Conservation (phyloP, 257 asterid species). For the Solanum piurae region DNA sequence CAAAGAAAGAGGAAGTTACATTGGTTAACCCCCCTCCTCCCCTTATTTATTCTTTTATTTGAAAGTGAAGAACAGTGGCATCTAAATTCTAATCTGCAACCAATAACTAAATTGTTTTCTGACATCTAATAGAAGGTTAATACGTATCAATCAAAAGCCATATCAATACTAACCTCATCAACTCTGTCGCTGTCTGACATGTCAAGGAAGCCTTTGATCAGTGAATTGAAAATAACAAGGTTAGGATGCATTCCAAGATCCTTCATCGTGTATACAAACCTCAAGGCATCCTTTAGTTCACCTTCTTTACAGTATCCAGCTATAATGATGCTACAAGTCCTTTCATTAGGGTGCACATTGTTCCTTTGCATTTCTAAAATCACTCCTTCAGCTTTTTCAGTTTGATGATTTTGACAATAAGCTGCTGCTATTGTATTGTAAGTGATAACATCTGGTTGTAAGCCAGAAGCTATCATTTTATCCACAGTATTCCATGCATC, state of each 20-base stretch:
- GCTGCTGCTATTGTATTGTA: slow-evolving; percentile 52
- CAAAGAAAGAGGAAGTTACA: neutral
- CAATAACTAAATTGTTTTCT: neutral
- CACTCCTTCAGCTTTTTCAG: slow-evolving; percentile 38
- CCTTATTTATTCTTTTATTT: neutral
- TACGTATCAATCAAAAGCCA: neutral
- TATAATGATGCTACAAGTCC: slow-evolving; percentile 55
- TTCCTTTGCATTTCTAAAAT: slow-evolving; percentile 48
- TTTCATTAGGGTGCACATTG: slow-evolving; percentile 44
- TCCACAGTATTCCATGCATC: slow-evolving; percentile 46
- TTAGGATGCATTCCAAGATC: slow-evolving; percentile 42
- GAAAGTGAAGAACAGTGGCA: neutral
- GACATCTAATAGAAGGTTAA: neutral
- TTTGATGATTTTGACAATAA: slow-evolving; percentile 39
- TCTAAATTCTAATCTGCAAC: neutral
- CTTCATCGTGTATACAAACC: slow-evolving; percentile 51
- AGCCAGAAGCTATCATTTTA: slow-evolving; percentile 43
- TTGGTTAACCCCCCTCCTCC: neutral
- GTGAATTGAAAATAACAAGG: slow-evolving; percentile 43
- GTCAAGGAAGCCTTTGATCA: slow-evolving; percentile 53
- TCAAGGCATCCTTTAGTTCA: slow-evolving; percentile 42
- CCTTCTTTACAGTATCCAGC: slow-evolving; percentile 68
- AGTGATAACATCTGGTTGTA: slow-evolving; percentile 44
- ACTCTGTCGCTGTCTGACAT: slow-evolving; percentile 39
- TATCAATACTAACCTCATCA: slow-evolving; percentile 41